These are phyloP conservation scores for Dryadomyces quercivorus DNA, from an alignment of 2,329 filamentous ascomycete species.

Conservation along the genomic window DNA sequence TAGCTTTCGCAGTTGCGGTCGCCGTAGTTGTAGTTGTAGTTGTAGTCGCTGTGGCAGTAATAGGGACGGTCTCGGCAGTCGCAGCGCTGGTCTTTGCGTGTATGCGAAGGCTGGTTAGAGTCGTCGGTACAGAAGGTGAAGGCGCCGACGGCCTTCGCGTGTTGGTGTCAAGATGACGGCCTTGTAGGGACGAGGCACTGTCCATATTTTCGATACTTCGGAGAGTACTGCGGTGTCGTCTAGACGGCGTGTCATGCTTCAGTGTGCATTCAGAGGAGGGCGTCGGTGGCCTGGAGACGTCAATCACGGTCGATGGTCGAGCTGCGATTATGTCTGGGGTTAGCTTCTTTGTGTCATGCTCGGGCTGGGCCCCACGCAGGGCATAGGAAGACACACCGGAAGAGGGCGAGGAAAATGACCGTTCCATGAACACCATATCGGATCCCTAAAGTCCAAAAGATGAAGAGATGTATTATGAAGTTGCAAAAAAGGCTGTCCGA, in stretches of 20 bases:
- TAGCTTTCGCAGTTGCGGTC: constrained; percentile 16
- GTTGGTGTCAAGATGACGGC: constrained; percentile 31
- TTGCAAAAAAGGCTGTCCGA: not conserved
- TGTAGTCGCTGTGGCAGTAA: constrained; percentile 15
- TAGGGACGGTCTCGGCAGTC: constrained; percentile 8
- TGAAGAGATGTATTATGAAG: constrained; percentile 12
- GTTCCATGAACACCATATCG: constrained; percentile 51
- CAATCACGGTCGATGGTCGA: constrained; percentile 36
- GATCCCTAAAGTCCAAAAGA: constrained; percentile 23
- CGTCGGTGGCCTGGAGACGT: constrained; percentile 41
- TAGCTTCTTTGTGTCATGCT: too few species aligned
- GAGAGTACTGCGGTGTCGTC: constrained; percentile 38
- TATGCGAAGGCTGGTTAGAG: constrained; percentile 8
- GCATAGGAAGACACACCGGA: not conserved
- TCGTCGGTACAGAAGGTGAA: constrained; percentile 16
- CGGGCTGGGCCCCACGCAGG: constrained; percentile 6
- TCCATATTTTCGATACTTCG: constrained; percentile 20
- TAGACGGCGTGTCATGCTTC: constrained; percentile 35
- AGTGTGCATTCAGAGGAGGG: constrained; percentile 32
- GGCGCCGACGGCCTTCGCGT: constrained; percentile 27
- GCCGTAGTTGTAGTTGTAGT: constrained; percentile 6
- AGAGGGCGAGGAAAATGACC: constrained; percentile 45
- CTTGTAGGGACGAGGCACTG: not conserved
- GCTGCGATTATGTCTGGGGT: constrained; percentile 21
- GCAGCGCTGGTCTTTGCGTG: constrained; percentile 7